Evolutionary conservation across 148 eudicot genomes (phyloP), one percentile per base, ranked within the genome.

Genomic region (Rheum nobile): DNA sequence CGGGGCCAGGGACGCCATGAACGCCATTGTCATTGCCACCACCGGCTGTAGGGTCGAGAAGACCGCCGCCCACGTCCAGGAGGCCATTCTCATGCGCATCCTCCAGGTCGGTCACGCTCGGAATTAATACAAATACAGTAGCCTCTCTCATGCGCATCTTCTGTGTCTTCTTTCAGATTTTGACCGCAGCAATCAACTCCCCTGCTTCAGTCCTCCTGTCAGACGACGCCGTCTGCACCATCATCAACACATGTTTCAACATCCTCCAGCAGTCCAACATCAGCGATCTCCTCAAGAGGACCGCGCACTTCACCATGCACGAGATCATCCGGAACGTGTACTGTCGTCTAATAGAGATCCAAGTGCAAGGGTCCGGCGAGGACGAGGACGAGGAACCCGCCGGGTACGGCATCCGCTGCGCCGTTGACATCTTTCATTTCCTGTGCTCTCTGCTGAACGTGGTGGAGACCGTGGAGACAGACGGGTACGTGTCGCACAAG

Each of bases 401-500:
- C 0, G 86, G 96, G 9, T 88, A 81, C 72, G 85, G 97, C 12
- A 78, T 91, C 26, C 85, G 88, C 2, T 86, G 89, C 13, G 96
- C 89, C 0, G 92, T 88, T 1, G 99, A 95, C 57, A 90, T 92
- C 38, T 95, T 95, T 39, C 97, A 87, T 7, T 95, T 95, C 81
- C 75, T 95, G 77, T 91, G 99, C 79, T 95, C 99, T 29, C 78
- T 95, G 73, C 70, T 95, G 59, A 91, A 95, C 75, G 96, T 91
- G 54, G 91, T 92, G 9, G 91, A 86, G 9, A 67, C 86, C 4
- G 76, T 77, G 69, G 93, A 87, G 65, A 35, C 77, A 0, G 93
- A 90, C 1, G 91, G 86, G 52, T 11, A 75, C 29, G 46, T 73
- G 0, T 75, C 85, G 41, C 99, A 86, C 61, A 83, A 70, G 22